Percentiles rank a stretch among this genome's conserved stretches.
phyloP scores from a whole-genome alignment of 306 rosid species.

The Prosopis cineraria region DNA sequence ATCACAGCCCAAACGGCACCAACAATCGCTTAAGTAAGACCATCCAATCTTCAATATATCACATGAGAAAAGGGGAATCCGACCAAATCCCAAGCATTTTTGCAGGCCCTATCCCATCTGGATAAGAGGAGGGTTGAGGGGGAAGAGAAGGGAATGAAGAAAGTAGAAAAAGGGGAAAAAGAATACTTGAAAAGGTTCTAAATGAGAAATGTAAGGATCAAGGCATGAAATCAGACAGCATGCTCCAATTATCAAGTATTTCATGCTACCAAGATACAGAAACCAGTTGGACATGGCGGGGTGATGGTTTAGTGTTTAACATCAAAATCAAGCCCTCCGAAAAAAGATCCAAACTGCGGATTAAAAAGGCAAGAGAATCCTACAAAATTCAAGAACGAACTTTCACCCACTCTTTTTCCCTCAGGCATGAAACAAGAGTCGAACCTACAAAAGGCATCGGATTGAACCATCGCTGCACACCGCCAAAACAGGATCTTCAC shows the following conservation, averaged over 20 bases:
- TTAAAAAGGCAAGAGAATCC: neutral
- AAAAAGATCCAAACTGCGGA: neutral
- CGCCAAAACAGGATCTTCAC: neutral
- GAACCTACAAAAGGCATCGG: conserved; percentile 3
- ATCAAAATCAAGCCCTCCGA: neutral
- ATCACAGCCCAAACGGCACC: neutral
- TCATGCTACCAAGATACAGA: neutral
- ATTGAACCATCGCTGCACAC: conserved; percentile 3
- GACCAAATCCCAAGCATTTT: conserved; percentile 9
- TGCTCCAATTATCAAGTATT: neutral
- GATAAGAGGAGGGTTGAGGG: neutral
- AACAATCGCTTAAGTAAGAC: neutral
- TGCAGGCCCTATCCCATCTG: neutral
- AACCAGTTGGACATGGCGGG: conserved; percentile 11
- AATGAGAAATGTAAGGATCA: neutral
- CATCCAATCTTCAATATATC: conserved; percentile 5
- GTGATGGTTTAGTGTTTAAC: neutral
- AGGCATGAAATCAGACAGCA: conserved; percentile 19
- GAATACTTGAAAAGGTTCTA: neutral
- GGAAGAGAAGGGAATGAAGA: neutral
- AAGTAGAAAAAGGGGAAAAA: neutral
- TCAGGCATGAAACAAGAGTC: conserved; percentile 15
- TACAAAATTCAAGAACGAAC: conserved; percentile 4
- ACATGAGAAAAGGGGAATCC: neutral
- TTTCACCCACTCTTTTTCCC: neutral